Conservation (phyloP, 2,329 filamentous ascomycete genomes). For the Colletotrichum phormii region DNA sequence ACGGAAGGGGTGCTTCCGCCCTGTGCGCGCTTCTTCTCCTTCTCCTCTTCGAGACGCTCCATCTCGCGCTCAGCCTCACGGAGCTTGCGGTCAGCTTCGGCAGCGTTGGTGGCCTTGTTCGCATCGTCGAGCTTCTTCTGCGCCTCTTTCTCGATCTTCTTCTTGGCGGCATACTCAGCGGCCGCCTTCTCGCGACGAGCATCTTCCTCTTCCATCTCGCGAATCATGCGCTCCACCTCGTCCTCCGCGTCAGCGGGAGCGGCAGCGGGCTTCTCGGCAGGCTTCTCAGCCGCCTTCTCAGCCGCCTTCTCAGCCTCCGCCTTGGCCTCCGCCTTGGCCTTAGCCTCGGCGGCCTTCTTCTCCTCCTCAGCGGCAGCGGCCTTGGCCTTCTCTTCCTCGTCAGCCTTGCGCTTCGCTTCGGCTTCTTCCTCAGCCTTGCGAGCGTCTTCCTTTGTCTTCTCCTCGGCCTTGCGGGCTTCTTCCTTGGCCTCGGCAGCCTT, state of each 20-base stretch:
- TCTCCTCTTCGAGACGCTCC: slow-evolving; percentile 79
- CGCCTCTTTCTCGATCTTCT: slow-evolving; percentile 55
- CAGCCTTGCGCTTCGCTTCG: slow-evolving; percentile 3
- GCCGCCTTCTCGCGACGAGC: slow-evolving; percentile 60
- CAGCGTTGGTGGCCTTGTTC: slow-evolving; percentile 63
- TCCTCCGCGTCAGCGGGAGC: slow-evolving; percentile 59
- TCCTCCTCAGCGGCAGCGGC: slow-evolving; percentile 48
- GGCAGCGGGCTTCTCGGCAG: slow-evolving; percentile 55
- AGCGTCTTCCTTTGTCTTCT: slow-evolving; percentile 14
- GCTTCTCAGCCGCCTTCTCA: slow-evolving; percentile 38
- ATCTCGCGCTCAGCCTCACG: slow-evolving; percentile 79
- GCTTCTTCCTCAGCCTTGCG: slow-evolving; percentile 17
- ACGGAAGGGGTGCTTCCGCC: slow-evolving; percentile 61
- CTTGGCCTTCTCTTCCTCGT: slow-evolving; percentile 37
- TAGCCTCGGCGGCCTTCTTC: slow-evolving; percentile 40
- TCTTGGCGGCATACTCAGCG: slow-evolving; percentile 55
- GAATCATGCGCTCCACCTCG: slow-evolving; percentile 69
- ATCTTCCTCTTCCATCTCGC: slow-evolving; percentile 71
- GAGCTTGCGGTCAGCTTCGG: slow-evolving; percentile 73
- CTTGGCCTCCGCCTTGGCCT: slow-evolving; percentile 48
- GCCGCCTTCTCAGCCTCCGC: slow-evolving; percentile 41
- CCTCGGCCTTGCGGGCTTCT: slow-evolving; percentile 42
- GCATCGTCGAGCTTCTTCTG: slow-evolving; percentile 60
- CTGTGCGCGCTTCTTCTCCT: slow-evolving; percentile 66
- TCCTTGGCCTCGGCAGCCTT: slow-evolving; percentile 44